Evolutionary conservation across 2,329 filamentous ascomycete genomes (phyloP).

Genomic region (Orbilia quercus): DNA sequence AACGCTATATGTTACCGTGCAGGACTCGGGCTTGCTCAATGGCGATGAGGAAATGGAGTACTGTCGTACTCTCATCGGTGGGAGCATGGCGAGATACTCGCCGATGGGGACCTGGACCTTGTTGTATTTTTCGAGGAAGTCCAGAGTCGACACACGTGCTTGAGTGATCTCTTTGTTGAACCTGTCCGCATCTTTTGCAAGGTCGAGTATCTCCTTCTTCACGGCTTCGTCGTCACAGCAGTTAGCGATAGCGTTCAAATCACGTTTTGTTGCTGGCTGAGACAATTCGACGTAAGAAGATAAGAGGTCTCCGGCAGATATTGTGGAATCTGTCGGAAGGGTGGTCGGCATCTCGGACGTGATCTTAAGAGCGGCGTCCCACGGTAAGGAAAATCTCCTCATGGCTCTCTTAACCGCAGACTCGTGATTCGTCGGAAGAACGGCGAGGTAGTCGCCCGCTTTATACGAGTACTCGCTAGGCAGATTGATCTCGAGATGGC

Average conservation of each 20-base stretch:
- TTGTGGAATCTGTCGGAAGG: constrained; percentile 69
- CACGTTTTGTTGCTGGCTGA: constrained; percentile 77
- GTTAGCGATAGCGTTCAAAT: constrained; percentile 67
- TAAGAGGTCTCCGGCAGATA: constrained; percentile 74
- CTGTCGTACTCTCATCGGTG: constrained; percentile 80
- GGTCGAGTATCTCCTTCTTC: constrained; percentile 66
- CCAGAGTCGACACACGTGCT: constrained; percentile 74
- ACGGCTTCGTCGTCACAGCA: constrained; percentile 66
- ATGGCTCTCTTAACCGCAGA: constrained; percentile 73
- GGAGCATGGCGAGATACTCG: constrained; percentile 76
- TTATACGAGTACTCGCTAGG: constrained; percentile 75
- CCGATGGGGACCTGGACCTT: constrained; percentile 72
- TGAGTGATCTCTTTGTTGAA: constrained; percentile 67
- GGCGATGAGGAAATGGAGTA: constrained; percentile 84
- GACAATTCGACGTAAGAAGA: constrained; percentile 78
- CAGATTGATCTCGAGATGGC: constrained; percentile 74
- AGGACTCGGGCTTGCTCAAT: constrained; percentile 69
- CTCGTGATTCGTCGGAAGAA: constrained; percentile 77
- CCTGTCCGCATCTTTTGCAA: constrained; percentile 64
- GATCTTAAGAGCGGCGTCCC: constrained; percentile 76
- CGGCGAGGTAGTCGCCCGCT: constrained; percentile 79
- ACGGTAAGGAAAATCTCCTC: constrained; percentile 73
- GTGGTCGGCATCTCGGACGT: constrained; percentile 67
- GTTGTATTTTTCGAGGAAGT: constrained; percentile 75
- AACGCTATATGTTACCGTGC: constrained; percentile 76